A percentile compares a stretch with the other conserved stretches of the same genome.
These are phyloP conservation scores for Russula emetica DNA, from an alignment of 768 basidiomycete species.

Conservation along the genomic window DNA sequence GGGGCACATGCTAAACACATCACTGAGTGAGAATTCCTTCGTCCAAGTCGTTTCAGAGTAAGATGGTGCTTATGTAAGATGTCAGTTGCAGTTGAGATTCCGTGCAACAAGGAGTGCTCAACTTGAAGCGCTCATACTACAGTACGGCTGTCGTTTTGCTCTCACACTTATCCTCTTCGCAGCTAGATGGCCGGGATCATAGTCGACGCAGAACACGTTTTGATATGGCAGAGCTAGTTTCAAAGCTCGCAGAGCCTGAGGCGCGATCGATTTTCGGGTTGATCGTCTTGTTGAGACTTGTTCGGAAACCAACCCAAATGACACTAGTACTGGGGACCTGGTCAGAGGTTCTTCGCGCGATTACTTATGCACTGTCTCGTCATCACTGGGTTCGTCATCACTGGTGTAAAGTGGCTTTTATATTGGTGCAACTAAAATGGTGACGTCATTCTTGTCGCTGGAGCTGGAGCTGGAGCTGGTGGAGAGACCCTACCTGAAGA, in stretches of 20 bases:
- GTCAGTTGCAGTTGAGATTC: too few species aligned
- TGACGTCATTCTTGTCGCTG: conserved; percentile 9
- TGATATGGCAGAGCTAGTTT: not conserved
- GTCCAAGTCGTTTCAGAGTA: not conserved
- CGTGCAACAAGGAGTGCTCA: too few species aligned
- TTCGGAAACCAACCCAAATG: not conserved
- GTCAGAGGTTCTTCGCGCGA: too few species aligned
- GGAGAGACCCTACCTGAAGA: not conserved
- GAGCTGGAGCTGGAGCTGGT: too few species aligned
- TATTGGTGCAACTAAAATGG: not conserved
- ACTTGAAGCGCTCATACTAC: too few species aligned
- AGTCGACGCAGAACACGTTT: not conserved
- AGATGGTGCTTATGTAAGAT: conserved; percentile 1
- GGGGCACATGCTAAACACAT: not conserved
- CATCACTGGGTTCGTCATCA: too few species aligned
- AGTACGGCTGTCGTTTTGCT: too few species aligned
- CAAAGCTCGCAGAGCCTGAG: too few species aligned
- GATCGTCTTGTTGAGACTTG: not conserved
- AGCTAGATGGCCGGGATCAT: not conserved
- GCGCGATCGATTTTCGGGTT: not conserved
- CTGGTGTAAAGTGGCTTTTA: not conserved
- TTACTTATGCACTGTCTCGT: not conserved
- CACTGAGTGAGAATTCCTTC: too few species aligned
- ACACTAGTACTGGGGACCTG: too few species aligned
- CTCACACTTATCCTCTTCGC: not conserved